Evolutionary conservation across 2,329 filamentous ascomycete species (phyloP), one percentile per base, ranked within the genome.

Genomic region (Huntiella abstrusa): DNA sequence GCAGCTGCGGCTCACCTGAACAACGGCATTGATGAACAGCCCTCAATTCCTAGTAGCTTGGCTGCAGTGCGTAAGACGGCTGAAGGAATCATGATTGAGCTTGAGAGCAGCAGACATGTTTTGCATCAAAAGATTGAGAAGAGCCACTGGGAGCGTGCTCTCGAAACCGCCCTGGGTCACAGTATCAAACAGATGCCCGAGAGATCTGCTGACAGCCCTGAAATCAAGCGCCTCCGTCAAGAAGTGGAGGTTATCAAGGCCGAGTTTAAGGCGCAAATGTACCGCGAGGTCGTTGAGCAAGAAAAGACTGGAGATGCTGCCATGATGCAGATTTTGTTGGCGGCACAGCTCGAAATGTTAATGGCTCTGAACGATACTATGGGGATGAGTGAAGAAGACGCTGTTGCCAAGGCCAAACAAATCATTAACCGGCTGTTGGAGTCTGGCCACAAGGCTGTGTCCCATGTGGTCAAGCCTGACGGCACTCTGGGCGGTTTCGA

Each of bases 281-380:
- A 88, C 52, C 66, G 72, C 10, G 77, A 84, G 45, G 74, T 95
- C 15, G 61, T 86, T 8, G 86, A 96, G 46, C 78, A 91, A 55
- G 87, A 96, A 52, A 88, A 80, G 62, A 69, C 72, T 19, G 81
- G 80, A 10, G 86, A 95, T 57, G 75, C 79, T 15, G 75, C 73
- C 13, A 75, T 83, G 53, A 70, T 94, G 56, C 87, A 95, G 60
- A 73, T 83, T 43, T 70, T 98, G 46, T 72, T 96, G 8, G 80
- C 82, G 45, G 84, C 88, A 10, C 88, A 96, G 56, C 93, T 98
- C 54, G 87, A 95, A 55, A 88, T 87, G 2, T 73, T 96, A 51
- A 69, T 83, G 4, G 84, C 86, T 1, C 73, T 98, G 46, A 77
- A 80, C 46, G 82, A 84, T 53, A 83, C 91, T 17, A 73, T 88